Base-by-base conservation (phyloP, 352 stramenopile genomes). In the Phytophthora pini region DNA sequence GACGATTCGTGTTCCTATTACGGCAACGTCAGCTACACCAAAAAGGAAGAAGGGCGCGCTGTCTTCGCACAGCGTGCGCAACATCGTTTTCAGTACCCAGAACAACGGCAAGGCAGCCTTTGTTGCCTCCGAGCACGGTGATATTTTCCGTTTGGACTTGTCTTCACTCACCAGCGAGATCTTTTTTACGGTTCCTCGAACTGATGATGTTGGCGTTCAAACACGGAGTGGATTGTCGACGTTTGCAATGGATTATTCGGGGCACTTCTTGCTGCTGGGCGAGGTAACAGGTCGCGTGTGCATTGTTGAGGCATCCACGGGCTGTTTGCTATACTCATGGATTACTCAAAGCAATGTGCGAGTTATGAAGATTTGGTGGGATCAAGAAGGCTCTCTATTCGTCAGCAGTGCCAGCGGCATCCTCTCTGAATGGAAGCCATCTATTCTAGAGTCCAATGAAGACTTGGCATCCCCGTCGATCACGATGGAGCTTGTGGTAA, bases 291-390 rank as follows among this genome's bases (percentile, higher is more conserved):
- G 87, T 13, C 64, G 39, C 29, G 79, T 92, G 3, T 65, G 67
- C 27, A 60, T 93, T 13, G 56, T 94, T n/a, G 77, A 83, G 7
- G 62, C 72, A 26, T 64, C 54, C 9, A 82, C 65, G 1, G 63
- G 76, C 5, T 56, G 43, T 13, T 24, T 90, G 20, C 46, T 61
- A 17, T 53, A 56, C 44, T 69, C 53, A 1, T 93, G 84, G 84
- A 80, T 70, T 53, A 76, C 81, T 1, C 83, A 92, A 53, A 24
- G 47, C 1, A 78, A 78, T 8, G 34, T 69, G 40, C 79, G 87
- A 3, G 69, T 93, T 53, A 84, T 94, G 72, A 92, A 91, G 55
- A 72, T 94, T 31, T 87, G 82, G 76, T 93, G 84, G 82, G 55
- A 82, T 20, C 41, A 79, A 6, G 46, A 61, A 40, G 59, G 66